phyloP scores from a whole-genome alignment of 371 early-diverging fungal species.

The Funneliformis caledonium region DNA sequence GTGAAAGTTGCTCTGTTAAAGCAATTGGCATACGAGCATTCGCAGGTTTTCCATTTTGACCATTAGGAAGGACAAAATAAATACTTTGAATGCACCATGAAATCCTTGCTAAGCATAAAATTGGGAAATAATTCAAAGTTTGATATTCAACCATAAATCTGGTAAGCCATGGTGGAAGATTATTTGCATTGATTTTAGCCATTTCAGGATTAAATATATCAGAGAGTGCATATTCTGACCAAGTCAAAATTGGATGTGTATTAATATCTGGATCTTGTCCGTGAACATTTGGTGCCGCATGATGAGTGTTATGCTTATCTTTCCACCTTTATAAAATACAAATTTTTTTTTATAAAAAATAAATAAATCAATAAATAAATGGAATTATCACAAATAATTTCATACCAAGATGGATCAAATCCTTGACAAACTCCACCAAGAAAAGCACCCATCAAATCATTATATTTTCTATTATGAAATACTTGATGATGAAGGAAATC shows the following conservation, averaged over 20 bases:
- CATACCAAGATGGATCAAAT: slow-evolving; percentile 70
- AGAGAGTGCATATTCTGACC: slow-evolving; percentile 82
- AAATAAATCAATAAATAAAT: background rate
- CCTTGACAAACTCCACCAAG: slow-evolving; percentile 83
- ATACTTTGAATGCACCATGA: slow-evolving; percentile 79
- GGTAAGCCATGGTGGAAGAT: slow-evolving; percentile 48
- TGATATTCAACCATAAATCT: slow-evolving; percentile 80
- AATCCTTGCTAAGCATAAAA: slow-evolving; percentile 79
- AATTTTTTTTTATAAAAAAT: background rate
- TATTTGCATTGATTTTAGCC: slow-evolving; percentile 43
- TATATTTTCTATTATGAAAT: slow-evolving; percentile 69
- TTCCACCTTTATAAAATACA: slow-evolving; percentile 71
- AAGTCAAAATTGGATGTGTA: slow-evolving; percentile 82
- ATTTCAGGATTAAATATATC: slow-evolving; percentile 72
- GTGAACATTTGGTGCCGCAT: slow-evolving; percentile 84
- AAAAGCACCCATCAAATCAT: slow-evolving; percentile 70
- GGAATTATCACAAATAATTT: background rate
- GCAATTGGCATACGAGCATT: slow-evolving; percentile 51
- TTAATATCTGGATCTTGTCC: slow-evolving; percentile 87
- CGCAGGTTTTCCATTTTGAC: slow-evolving; percentile 57
- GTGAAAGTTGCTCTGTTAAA: slow-evolving; percentile 60
- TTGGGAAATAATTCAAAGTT: slow-evolving; percentile 78
- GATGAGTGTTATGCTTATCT: slow-evolving; percentile 91
- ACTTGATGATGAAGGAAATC: slow-evolving; percentile 88
- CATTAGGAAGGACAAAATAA: slow-evolving; percentile 62